Evolutionary conservation across 192 early-diverging fungal species (phyloP), one percentile per base, ranked within the genome.

Genomic region (Anaeromyces robustus): DNA sequence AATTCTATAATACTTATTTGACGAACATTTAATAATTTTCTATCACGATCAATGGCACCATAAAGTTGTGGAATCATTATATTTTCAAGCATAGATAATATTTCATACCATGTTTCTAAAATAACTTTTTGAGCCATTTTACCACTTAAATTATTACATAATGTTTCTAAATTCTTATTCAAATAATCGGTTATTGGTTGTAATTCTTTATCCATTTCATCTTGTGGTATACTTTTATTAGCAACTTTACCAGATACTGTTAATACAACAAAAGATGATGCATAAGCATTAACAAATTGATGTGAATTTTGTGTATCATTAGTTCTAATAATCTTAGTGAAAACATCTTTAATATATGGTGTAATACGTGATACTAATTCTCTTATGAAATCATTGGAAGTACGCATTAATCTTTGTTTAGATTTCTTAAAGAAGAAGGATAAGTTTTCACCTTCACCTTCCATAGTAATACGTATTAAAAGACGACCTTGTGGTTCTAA

Each of bases 341-440:
- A 82, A 77, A 90, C 91, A 52, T 90, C 87, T 77, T 89, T 90
- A 16, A 94, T 87, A 39, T 86, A 90, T 32, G 84, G 87, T 0
- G 92, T 84, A 82, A 94, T 93, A 86, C 93, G 87, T 80, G 94
- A 68, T 14, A 94, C 91, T 83, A 94, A 92, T 43, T 87, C 86
- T 78, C 90, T 87, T 77, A 89, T 87, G 82, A 93, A 88, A 78
- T 94, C 92, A n/a, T 90, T 86, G 78, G 91, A 87, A 39, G 92
- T 88, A 29, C 93, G 87, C 81, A 91, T 89, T 30, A 95, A 79
- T 26, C 85, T 88, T 31, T 93, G 90, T 85, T 94, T 93, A 30
- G 93, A 91, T 80, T 90, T 89, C 41, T 92, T 92, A 81, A 93
- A 94, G 87, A 92, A 94, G 82, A 94, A 95, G 82, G 93, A 91